Percentiles rank a stretch among this genome's conserved stretches.
phyloP scores from a whole-genome alignment of 2,329 filamentous ascomycete species.

The Pseudogymnoascus sp. region DNA sequence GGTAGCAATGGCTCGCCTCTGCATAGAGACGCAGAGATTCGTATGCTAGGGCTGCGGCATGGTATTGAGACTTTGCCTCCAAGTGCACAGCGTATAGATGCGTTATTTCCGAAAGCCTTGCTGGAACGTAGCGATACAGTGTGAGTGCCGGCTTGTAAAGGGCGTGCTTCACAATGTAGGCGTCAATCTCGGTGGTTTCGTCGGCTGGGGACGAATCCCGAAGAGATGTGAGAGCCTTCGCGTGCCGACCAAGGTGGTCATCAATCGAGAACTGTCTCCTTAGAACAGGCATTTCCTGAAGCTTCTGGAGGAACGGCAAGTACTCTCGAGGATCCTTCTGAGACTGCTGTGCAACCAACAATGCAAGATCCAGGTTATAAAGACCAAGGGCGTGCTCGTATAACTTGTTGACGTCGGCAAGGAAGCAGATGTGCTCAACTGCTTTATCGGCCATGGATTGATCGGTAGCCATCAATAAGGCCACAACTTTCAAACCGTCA shows the following conservation, averaged over 20 bases:
- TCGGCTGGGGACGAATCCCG: constrained; percentile 50
- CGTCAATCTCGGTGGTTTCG: constrained; percentile 68
- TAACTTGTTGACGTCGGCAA: constrained; percentile 84
- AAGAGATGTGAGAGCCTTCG: constrained; percentile 72
- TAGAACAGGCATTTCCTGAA: constrained; percentile 65
- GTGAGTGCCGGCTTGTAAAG: constrained; percentile 72
- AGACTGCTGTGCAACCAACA: constrained; percentile 89
- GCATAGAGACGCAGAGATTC: constrained; percentile 72
- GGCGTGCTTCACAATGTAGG: constrained; percentile 69
- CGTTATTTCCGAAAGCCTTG: constrained; percentile 61
- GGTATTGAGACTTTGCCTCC: constrained; percentile 64
- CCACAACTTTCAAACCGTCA: constrained; percentile 72
- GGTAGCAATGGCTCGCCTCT: constrained; percentile 75
- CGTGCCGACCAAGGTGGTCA: constrained; percentile 68
- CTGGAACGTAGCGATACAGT: constrained; percentile 74
- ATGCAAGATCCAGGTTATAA: constrained; percentile 82
- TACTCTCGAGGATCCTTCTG: constrained; percentile 95
- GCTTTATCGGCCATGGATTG: constrained; percentile 73
- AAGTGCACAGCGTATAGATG: constrained; percentile 73
- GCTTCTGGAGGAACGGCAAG: constrained; percentile 81
- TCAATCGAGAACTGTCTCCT: constrained; percentile 80
- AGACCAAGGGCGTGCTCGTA: constrained; percentile 86
- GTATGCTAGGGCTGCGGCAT: constrained; percentile 83
- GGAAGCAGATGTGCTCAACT: constrained; percentile 94
- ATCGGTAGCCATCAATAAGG: constrained; percentile 60